Evolutionary conservation across 2,329 filamentous ascomycete species (phyloP).

Genomic region (Aspergillus texensis): DNA sequence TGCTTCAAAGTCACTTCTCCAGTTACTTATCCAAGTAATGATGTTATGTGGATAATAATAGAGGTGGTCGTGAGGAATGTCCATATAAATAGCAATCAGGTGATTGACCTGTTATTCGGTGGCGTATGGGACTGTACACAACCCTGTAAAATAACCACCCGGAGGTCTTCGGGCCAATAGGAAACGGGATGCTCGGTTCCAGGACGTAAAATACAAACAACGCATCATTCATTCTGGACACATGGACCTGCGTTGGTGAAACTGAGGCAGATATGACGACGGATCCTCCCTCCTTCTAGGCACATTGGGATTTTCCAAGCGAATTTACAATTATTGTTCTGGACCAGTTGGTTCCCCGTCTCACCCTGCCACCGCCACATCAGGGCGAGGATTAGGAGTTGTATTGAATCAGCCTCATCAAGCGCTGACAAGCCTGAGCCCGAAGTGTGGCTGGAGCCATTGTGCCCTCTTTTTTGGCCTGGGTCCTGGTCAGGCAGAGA

Average conservation of each 20-base stretch:
- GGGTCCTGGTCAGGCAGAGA: background rate
- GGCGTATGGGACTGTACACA: background rate
- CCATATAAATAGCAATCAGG: constrained; percentile 3
- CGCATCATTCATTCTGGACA: background rate
- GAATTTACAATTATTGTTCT: background rate
- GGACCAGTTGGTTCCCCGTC: background rate
- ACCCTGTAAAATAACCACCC: background rate
- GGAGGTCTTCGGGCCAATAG: background rate
- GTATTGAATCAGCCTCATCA: constrained; percentile 10
- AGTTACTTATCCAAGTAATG: background rate
- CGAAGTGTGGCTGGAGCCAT: constrained; percentile 12
- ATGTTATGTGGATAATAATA: background rate
- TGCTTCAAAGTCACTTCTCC: background rate
- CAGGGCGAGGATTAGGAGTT: background rate
- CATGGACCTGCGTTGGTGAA: background rate
- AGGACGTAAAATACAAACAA: constrained; percentile 4
- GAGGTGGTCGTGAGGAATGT: background rate
- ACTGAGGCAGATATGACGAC: background rate
- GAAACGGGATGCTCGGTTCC: background rate
- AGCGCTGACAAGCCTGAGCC: background rate
- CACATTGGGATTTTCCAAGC: background rate
- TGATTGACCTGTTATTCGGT: background rate
- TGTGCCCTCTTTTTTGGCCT: background rate
- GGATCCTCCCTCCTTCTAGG: background rate
- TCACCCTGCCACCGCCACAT: constrained; percentile 8